Percentiles rank a stretch among this genome's conserved stretches.
These are phyloP conservation scores for Petunia hybrid DNA, from an alignment of 305 asterid genomes.

Conservation along the genomic window DNA sequence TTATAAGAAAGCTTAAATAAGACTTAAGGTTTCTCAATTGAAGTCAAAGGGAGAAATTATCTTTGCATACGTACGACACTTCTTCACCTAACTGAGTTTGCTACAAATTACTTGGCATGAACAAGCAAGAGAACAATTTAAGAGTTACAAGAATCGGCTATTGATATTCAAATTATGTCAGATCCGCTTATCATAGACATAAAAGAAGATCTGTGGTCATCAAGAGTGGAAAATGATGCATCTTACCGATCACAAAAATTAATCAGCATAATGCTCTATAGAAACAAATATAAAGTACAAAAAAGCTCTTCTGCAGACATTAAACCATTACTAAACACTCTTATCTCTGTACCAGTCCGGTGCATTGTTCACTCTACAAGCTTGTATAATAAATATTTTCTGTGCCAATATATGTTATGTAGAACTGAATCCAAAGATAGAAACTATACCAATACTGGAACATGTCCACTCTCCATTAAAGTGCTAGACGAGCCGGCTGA, in stretches of 20 bases:
- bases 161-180: neutral
- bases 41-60: neutral
- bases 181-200: conserved; percentile 7
- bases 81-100: neutral
- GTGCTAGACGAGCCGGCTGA: conserved; percentile 80
- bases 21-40: neutral
- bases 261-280: conserved; percentile 3
- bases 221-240: conserved; percentile 18
- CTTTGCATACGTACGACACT: conserved; percentile 7
- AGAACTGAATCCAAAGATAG: conserved; percentile 18
- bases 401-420: neutral
- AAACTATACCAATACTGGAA: conserved; percentile 61
- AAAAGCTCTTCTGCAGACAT: conserved; percentile 5
- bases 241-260: neutral
- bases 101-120: neutral
- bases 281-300: conserved; percentile 9
- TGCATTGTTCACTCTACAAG: neutral
- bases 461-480: conserved; percentile 81
- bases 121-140: neutral
- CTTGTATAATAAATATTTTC: neutral
- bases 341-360: neutral
- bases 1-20: conserved; percentile 2
- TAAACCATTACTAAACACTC: conserved; percentile 6
- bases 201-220: neutral
- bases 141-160: neutral